Evolutionary conservation across 1,284 basidiomycete genomes (phyloP), one percentile per base, ranked within the genome.

Genomic region (Ceratobasidium sp.): DNA sequence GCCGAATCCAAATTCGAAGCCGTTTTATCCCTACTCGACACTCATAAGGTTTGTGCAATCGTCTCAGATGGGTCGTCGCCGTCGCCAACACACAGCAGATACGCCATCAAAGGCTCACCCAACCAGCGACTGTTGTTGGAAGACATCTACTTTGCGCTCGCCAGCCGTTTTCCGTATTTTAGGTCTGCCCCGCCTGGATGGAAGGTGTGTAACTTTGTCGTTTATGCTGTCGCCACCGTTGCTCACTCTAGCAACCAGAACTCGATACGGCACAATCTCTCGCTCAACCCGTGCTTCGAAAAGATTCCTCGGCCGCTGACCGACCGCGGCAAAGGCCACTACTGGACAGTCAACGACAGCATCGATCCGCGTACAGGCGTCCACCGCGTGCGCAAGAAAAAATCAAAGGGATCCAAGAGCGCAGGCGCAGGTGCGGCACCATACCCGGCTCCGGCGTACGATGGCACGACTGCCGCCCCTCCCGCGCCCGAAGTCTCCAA

Each of bases 251-350:
- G 72, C 64, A 80, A 73, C 26, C 78, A 97, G 90, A 97, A 96
- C 80, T 97, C 95, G 48, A 94, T 97, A 76, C 90, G 95, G 60
- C 95, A 97, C 82, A 97, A 96, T 78, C 86, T 97, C 26, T 96
- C 93, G 10, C 85, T 97, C 75, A 97, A 97, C 79, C 93, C 94
- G 75, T 96, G 93, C 77, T 96, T 96, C 79, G 90, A 95, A 80
- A 96, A 96, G 80, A 92, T 96, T 16, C 89, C 94, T 1, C 88
- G 94, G 21, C 94, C 94, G 16, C 85, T 94, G 70, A 94, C 93
- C 21, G 94, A 96, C 78, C 89, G 92, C 71, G 92, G 92, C 69
- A 93, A 93, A 78, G 92, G 92, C 32, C 93, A 91, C 0, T 93
- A 93, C 77, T 93, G 92, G 92, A 92, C 90, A 0, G 92, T 93